phyloP scores from a whole-genome alignment of 2,329 filamentous ascomycete species.

The Penicillium sp. region DNA sequence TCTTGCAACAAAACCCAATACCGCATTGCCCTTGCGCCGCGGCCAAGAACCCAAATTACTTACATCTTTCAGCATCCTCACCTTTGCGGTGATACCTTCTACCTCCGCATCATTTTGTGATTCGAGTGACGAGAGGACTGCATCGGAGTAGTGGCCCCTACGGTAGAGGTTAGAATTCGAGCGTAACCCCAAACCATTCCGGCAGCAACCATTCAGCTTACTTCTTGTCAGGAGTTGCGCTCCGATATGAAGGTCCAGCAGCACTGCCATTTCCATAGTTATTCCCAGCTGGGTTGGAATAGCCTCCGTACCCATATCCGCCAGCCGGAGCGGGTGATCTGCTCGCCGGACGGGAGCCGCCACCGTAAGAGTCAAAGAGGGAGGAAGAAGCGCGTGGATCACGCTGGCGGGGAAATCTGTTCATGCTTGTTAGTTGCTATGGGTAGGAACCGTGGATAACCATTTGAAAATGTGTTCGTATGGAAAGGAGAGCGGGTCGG shows the following conservation, averaged over 20 bases:
- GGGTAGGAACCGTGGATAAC: neutral
- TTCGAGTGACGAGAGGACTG: slow-evolving; percentile 89
- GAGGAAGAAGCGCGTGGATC: slow-evolving; percentile 68
- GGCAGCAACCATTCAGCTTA: slow-evolving; percentile 36
- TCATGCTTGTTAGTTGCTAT: neutral
- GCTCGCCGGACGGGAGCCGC: slow-evolving; percentile 47
- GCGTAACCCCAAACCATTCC: neutral
- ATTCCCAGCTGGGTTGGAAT: slow-evolving; percentile 27
- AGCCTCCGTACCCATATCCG: slow-evolving; percentile 48
- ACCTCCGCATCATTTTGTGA: slow-evolving; percentile 92
- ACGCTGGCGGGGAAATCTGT: slow-evolving; percentile 66
- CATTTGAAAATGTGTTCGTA: neutral
- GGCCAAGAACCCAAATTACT: slow-evolving; percentile 34
- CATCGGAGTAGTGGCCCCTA: slow-evolving; percentile 88
- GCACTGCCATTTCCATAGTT: slow-evolving; percentile 27
- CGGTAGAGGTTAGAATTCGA: slow-evolving; percentile 6
- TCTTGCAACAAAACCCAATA: neutral
- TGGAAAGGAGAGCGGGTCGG: slow-evolving; percentile 1
- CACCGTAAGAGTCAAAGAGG: slow-evolving; percentile 74
- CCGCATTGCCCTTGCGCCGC: neutral
- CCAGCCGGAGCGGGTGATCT: slow-evolving; percentile 51
- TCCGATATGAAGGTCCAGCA: slow-evolving; percentile 45
- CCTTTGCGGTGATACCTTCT: slow-evolving; percentile 87
- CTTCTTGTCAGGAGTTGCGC: slow-evolving; percentile 72
- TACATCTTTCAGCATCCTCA: slow-evolving; percentile 85